These are phyloP conservation scores for Litchi chinensis DNA, from an alignment of 345 rosid genomes.

Conservation along the genomic window DNA sequence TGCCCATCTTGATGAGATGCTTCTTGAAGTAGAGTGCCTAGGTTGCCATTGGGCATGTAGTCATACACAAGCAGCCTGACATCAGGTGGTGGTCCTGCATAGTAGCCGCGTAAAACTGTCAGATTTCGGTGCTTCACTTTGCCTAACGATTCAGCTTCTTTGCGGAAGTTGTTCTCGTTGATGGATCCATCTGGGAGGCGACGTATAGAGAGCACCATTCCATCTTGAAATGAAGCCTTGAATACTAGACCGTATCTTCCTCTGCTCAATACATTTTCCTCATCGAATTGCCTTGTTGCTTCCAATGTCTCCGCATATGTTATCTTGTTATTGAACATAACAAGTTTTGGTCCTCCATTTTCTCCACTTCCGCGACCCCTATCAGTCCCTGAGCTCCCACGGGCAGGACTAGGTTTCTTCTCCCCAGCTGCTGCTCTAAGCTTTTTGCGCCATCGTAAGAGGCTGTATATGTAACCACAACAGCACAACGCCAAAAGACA, in stretches of 20 bases:
- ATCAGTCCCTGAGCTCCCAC: constrained; percentile 63
- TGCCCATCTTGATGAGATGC: constrained; percentile 74
- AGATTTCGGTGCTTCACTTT: constrained; percentile 60
- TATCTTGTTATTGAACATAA: constrained; percentile 76
- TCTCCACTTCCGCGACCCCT: constrained; percentile 56
- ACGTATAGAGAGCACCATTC: constrained; percentile 64
- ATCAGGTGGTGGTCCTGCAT: constrained; percentile 62
- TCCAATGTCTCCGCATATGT: constrained; percentile 62
- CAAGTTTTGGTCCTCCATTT: constrained; percentile 72
- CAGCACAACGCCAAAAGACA: constrained; percentile 56
- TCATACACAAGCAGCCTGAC: constrained; percentile 55
- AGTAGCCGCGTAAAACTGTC: constrained; percentile 60
- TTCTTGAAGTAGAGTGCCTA: constrained; percentile 63
- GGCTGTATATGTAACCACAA: constrained; percentile 60
- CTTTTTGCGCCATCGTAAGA: constrained; percentile 68
- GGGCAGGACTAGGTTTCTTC: constrained; percentile 64
- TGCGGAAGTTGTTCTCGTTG: constrained; percentile 48
- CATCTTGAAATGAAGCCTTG: constrained; percentile 61
- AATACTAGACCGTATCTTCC: constrained; percentile 58
- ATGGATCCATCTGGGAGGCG: constrained; percentile 52
- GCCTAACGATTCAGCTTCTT: constrained; percentile 59
- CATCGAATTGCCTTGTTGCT: constrained; percentile 65
- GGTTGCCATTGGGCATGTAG: constrained; percentile 75
- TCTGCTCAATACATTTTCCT: constrained; percentile 60
- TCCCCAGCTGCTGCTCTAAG: constrained; percentile 55